A percentile compares a stretch with the other conserved stretches of the same genome.
These are phyloP conservation scores for Ramularia collo-cygni DNA, from an alignment of 2,329 filamentous ascomycete species.

Conservation along the genomic window DNA sequence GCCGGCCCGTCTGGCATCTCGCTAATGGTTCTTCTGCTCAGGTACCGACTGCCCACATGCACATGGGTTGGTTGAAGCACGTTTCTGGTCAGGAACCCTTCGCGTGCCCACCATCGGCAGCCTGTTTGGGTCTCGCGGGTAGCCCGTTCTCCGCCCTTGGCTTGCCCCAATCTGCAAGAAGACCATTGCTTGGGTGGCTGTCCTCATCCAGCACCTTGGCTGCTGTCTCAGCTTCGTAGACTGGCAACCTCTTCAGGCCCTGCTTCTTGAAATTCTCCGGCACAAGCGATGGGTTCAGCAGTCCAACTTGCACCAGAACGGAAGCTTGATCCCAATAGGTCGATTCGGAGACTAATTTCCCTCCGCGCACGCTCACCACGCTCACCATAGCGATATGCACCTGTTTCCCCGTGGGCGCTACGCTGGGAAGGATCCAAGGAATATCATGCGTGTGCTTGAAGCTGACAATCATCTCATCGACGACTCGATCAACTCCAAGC, in stretches of 20 bases:
- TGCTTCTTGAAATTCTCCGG: constrained; percentile 38
- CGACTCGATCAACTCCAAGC: constrained; percentile 49
- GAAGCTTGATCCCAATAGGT: constrained; percentile 56
- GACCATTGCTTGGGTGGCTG: constrained; percentile 35
- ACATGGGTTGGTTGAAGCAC: constrained; percentile 58
- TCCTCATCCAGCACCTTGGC: constrained; percentile 36
- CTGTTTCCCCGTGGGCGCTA: constrained; percentile 49
- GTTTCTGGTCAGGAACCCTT: constrained; percentile 3
- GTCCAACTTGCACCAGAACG: constrained; percentile 50
- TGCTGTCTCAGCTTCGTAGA: constrained; percentile 36
- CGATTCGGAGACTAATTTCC: constrained; percentile 49
- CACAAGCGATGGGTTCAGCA: constrained; percentile 49
- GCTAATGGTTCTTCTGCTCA: no score
- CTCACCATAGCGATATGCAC: constrained; percentile 52
- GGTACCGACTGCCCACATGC: constrained; percentile 67
- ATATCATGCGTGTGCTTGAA: constrained; percentile 52
- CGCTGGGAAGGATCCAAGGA: constrained; percentile 52
- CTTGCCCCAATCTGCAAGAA: constrained; percentile 31
- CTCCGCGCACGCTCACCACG: constrained; percentile 48
- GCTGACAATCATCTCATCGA: constrained; percentile 51
- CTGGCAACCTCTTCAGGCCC: constrained; percentile 36
- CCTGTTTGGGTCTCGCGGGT: constrained; percentile 20
- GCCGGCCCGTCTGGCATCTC: no score
- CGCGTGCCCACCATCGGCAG: constrained; percentile 12
- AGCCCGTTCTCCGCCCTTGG: constrained; percentile 13